Evolutionary conservation across 768 basidiomycete species (phyloP), one percentile per base, ranked within the genome.

Genomic region (Brasilioporus rufonigricans): DNA sequence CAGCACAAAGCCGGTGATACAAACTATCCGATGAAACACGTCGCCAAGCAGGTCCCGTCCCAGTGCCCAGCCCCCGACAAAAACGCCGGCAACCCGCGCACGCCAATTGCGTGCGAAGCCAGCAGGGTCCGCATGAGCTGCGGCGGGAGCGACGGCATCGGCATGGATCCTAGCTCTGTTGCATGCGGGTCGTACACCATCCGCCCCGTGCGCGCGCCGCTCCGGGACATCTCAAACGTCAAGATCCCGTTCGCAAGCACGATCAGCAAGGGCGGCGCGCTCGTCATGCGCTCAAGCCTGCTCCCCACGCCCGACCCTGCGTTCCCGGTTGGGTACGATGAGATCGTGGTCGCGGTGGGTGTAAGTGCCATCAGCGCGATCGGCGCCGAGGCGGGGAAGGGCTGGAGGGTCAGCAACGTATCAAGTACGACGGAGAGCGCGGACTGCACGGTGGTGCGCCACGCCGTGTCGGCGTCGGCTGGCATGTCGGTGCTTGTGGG

Each of bases 1-100:
- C 3, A 74, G 65, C 16, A 71, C 70, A 48, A 80, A 78, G 16
- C 80, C 80, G 2, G 74, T 75, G 41, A 71, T 66, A 24, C 78
- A 77, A 3, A 79, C 59, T 44, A 82, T 71, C 44, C 71, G 74
- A 47, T 74, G 69, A 48, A 80, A 77, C 8, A 72, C 59, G 16
- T 74, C 68, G 18, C 71, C 71, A 29, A 71, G 64, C 8, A 65
- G 61, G 10, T 73, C 63, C 56, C 61, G 12, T 63, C 63, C 55
- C 66, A 70, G 5, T 53, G 49, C 4, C 69, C 62, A n/a, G 53
- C 59, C 48, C 50, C 43, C 29, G 60, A 51, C 40, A 66, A 41
- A 18, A 2, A 31, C 11, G 54, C 31, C 2, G 56, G 50, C 1
- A 58, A 49, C 6, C 66, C 65, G 1, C 60, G 58, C 7, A 71